A percentile compares a stretch with the other conserved stretches of the same genome.
Conservation (phyloP, 768 basidiomycete genomes). For the Lepiota subincarnata region DNA sequence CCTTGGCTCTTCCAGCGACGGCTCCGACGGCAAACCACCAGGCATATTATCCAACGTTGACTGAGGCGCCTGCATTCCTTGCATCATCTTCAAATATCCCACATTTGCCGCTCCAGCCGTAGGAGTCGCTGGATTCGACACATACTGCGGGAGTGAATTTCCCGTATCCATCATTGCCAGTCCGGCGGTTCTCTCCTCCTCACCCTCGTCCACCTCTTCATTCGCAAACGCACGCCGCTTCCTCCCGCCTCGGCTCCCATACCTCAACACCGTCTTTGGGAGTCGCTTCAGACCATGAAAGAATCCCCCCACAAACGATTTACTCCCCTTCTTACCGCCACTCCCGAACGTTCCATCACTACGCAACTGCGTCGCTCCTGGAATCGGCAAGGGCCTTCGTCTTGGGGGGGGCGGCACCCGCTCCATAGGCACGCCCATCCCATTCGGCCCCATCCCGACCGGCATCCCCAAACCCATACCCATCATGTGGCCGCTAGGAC, state of each 20-base stretch:
- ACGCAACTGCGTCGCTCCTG: not conserved
- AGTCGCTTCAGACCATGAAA: conserved; percentile 8
- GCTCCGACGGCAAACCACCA: not conserved
- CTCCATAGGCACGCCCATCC: conserved; percentile 9
- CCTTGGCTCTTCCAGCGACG: not conserved
- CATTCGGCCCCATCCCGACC: conserved; percentile 5
- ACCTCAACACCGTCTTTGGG: conserved; percentile 8
- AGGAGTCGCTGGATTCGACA: conserved; percentile 5
- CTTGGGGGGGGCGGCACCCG: not conserved
- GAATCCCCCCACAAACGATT: conserved; percentile 7
- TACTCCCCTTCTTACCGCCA: not conserved
- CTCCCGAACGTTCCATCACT: not conserved
- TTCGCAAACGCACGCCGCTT: not conserved
- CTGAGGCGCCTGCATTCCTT: not conserved
- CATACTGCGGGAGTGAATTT: not conserved
- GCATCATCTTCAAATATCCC: not conserved
- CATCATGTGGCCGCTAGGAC: not conserved
- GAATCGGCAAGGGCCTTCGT: conserved; percentile 3
- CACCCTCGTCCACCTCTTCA: not conserved
- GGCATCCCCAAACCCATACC: conserved; percentile 2
- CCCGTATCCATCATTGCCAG: not conserved
- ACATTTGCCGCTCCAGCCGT: not conserved
- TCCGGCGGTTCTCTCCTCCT: not conserved
- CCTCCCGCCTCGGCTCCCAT: conserved; percentile 2
- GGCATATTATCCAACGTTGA: not conserved